A percentile compares a stretch with the other conserved stretches of the same genome.
These are phyloP conservation scores for Suillus subalutaceus DNA, from an alignment of 768 basidiomycete genomes.

Conservation along the genomic window DNA sequence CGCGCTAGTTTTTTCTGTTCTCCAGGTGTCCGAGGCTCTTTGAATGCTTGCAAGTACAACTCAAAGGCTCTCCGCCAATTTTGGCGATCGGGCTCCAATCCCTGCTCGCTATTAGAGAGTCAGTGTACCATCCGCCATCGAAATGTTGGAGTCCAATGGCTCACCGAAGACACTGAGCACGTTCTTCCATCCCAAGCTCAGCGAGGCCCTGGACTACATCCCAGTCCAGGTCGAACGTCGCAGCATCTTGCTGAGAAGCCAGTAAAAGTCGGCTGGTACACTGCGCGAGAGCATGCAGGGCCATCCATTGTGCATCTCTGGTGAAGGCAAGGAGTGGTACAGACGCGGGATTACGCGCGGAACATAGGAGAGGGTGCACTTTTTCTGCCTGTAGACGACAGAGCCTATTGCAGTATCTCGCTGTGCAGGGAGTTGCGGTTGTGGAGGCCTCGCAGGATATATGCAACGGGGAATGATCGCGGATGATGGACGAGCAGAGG, in stretches of 20 bases:
- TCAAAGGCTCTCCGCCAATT: conserved; percentile 70
- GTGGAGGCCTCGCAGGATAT: conserved; percentile 55
- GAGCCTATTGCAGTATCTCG: conserved; percentile 79
- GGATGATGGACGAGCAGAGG: conserved; percentile 71
- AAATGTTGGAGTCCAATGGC: neutral
- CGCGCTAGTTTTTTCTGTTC: conserved; percentile 62
- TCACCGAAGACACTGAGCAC: conserved; percentile 41
- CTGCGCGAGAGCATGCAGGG: conserved; percentile 69
- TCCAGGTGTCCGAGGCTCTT: conserved; percentile 48
- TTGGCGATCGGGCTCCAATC: conserved; percentile 58
- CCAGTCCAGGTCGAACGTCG: conserved; percentile 46
- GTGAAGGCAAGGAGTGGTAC: conserved; percentile 62
- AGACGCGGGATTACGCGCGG: conserved; percentile 71
- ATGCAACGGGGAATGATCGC: conserved; percentile 44
- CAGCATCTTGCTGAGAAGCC: conserved; percentile 49
- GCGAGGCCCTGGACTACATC: conserved; percentile 64
- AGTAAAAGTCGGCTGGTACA: conserved; percentile 67
- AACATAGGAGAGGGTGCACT: conserved; percentile 74
- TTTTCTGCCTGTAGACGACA: conserved; percentile 68
- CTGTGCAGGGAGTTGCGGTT: conserved; percentile 50
- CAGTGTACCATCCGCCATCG: neutral
- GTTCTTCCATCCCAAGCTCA: conserved; percentile 75
- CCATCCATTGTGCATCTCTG: conserved; percentile 66
- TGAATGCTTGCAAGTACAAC: conserved; percentile 64
- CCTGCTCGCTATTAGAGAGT: conserved; percentile 30